Conservation (phyloP, 805 yeast genomes). For the Wickerhamomyces tratensis region DNA sequence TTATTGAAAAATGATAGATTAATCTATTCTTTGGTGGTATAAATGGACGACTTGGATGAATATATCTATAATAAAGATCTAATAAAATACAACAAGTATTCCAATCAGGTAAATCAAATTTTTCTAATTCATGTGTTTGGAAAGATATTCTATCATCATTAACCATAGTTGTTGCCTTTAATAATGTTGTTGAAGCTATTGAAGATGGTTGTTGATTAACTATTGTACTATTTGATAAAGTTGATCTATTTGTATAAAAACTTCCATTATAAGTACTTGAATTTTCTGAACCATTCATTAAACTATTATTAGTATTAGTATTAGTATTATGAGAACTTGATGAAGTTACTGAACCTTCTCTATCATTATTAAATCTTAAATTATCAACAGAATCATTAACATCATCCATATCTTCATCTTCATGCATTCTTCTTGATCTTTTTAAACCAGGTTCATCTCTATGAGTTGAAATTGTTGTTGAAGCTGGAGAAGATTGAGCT, state of each 20-base stretch:
- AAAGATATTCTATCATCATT: conserved; percentile 9
- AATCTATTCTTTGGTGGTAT: conserved; percentile 26
- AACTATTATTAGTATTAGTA: too few relatives aligned
- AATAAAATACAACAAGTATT: conserved; percentile 22
- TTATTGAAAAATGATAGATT: conserved; percentile 19
- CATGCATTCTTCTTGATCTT: not conserved
- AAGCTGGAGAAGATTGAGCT: not conserved
- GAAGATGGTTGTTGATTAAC: not conserved
- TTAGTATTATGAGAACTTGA: too few relatives aligned
- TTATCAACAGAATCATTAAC: too few relatives aligned
- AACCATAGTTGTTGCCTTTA: not conserved
- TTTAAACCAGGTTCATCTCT: not conserved
- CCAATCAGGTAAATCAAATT: conserved; percentile 28
- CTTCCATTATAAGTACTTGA: too few relatives aligned
- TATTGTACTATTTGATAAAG: too few relatives aligned
- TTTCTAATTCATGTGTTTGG: conserved; percentile 20
- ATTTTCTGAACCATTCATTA: too few relatives aligned
- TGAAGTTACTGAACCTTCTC: too few relatives aligned
- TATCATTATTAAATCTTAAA: too few relatives aligned
- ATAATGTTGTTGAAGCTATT: not conserved
- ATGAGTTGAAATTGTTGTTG: not conserved
- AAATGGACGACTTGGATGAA: conserved; percentile 26
- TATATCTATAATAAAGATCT: conserved; percentile 31
- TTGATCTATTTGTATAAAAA: not conserved
- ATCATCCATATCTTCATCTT: not conserved